These are phyloP conservation scores for Fusarium abutilonis DNA, from an alignment of 2,329 filamentous ascomycete species.

Conservation along the genomic window DNA sequence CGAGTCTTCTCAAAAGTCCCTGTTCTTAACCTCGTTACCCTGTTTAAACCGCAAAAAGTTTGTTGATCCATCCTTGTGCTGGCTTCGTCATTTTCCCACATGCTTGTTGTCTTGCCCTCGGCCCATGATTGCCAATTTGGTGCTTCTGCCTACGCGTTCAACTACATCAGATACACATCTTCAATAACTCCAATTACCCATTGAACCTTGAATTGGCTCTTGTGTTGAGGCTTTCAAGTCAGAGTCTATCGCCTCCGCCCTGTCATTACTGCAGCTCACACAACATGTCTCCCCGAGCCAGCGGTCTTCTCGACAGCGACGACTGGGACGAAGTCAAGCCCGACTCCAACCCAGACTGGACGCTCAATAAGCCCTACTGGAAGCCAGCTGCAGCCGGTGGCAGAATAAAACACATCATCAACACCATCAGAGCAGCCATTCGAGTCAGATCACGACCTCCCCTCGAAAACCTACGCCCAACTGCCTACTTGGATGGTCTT, in stretches of 20 bases:
- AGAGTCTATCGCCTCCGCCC: not conserved
- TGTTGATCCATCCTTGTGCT: conserved; percentile 2
- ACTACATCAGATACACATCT: conserved; percentile 12
- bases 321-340: conserved; percentile 49
- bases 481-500: conserved; percentile 70
- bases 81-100: conserved; percentile 26
- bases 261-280: not conserved
- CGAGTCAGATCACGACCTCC: conserved; percentile 28
- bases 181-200: conserved; percentile 5
- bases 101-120: conserved; percentile 28
- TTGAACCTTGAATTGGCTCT: not conserved
- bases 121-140: conserved; percentile 8
- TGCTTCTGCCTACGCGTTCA: conserved; percentile 1
- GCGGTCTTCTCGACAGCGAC: conserved; percentile 49
- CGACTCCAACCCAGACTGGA: conserved; percentile 34
- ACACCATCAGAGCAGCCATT: conserved; percentile 19
- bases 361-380: conserved; percentile 41
- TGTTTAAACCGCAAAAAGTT: not conserved
- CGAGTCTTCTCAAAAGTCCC: conserved; percentile 23
- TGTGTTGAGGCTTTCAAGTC: not conserved
- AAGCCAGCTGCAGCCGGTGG: conserved; percentile 41
- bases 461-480: conserved; percentile 54
- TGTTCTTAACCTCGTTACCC: conserved; percentile 1
- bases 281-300: conserved; percentile 48
- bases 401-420: conserved; percentile 15